phyloP scores from a whole-genome alignment of 2,329 filamentous ascomycete genomes.

The Atkinsonella texensis region DNA sequence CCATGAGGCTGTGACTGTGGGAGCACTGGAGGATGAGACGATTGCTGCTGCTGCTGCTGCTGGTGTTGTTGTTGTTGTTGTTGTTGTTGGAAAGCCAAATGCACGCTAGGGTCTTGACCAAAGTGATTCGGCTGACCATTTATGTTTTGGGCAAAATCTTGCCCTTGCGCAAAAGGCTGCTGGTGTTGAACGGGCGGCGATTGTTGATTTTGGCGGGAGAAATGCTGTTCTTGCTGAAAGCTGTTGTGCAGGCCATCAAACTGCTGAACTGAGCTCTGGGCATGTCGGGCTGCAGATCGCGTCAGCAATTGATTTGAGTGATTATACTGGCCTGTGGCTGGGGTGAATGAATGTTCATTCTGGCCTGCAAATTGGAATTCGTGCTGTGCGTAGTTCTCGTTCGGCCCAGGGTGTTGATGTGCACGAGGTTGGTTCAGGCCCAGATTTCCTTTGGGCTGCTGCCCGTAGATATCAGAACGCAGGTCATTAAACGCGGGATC shows the following conservation, averaged over 20 bases:
- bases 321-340: slow-evolving; percentile 19
- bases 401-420: slow-evolving; percentile 12
- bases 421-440: slow-evolving; percentile 19
- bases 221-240: slow-evolving; percentile 16
- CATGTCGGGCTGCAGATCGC: slow-evolving; percentile 20
- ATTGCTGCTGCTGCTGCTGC: slow-evolving; percentile 7
- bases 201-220: slow-evolving; percentile 16
- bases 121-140: slow-evolving; percentile 5
- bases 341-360: slow-evolving; percentile 20
- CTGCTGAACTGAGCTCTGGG: slow-evolving; percentile 23
- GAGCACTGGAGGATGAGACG: slow-evolving; percentile 6
- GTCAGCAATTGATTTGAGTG: slow-evolving; percentile 21
- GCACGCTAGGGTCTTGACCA: slow-evolving; percentile 4
- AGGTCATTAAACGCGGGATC: slow-evolving; percentile 25
- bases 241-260: slow-evolving; percentile 15
- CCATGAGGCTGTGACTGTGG: slow-evolving; percentile 16
- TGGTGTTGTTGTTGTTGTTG: slow-evolving; percentile 11
- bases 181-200: slow-evolving; percentile 12
- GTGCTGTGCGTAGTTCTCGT: slow-evolving; percentile 21
- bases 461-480: slow-evolving; percentile 25
- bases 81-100: slow-evolving; percentile 9
- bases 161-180: slow-evolving; percentile 4
- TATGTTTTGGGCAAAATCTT: slow-evolving; percentile 4
- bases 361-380: slow-evolving; percentile 22
- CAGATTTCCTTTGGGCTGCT: slow-evolving; percentile 19